Conservation (phyloP, 345 rosid species). For the Hibiscus trionum region DNA sequence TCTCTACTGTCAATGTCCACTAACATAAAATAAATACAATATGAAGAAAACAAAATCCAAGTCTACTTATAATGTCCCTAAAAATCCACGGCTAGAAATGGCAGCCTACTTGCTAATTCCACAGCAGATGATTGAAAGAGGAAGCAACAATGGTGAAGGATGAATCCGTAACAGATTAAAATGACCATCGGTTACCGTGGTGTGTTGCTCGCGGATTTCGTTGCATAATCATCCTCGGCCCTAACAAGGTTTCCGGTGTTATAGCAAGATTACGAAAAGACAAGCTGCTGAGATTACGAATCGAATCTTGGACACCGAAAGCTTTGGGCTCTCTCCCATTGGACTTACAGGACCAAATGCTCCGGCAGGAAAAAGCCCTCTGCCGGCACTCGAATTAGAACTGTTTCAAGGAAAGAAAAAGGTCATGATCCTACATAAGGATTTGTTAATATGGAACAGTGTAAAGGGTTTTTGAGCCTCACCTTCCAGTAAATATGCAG, state of each 20-base stretch:
- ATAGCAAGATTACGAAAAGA: slow-evolving; percentile 25
- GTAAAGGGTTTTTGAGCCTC: slow-evolving; percentile 15
- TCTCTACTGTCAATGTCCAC: too few relatives aligned
- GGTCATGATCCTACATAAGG: neutral
- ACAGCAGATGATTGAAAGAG: neutral
- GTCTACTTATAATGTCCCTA: neutral
- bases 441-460: neutral
- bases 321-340: slow-evolving; percentile 29
- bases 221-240: neutral
- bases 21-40: neutral
- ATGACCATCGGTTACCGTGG: neutral
- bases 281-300: slow-evolving; percentile 26
- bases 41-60: neutral
- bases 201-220: neutral
- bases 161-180: neutral
- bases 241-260: neutral
- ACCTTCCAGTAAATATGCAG: slow-evolving; percentile 81
- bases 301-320: slow-evolving; percentile 19
- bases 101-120: neutral
- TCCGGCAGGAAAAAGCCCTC: slow-evolving; percentile 30
- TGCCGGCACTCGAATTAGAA: slow-evolving; percentile 30
- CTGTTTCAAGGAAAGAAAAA: slow-evolving; percentile 29
- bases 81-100: neutral
- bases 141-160: neutral
- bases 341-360: slow-evolving; percentile 65